Evolutionary conservation across 805 yeast species (phyloP), one percentile per base, ranked within the genome.

Genomic region (Myxozyma neotropica): DNA sequence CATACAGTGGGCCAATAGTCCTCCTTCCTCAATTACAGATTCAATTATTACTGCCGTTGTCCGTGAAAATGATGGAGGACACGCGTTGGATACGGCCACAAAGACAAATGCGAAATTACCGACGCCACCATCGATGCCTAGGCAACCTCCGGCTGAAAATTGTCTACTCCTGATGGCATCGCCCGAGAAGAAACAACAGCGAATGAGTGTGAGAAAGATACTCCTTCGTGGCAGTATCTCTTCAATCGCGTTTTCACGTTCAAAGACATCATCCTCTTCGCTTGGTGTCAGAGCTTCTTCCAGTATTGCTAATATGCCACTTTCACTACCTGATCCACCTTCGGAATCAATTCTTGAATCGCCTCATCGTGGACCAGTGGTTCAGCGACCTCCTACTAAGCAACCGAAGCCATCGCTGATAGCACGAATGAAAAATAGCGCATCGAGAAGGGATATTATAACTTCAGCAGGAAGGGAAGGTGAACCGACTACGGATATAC

Each of bases 1-100:
- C 12, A n/a, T 53, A 23, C 33, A 36, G 24, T 53, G 57, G 57
- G 57, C 57, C n/a, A 46, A 45, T 31, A 31, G 39, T 15, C 50
- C 50, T 21, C 35, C 35, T 13, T 26, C 48, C 10, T 27, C 50
- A 36, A 19, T 31, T 17, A 13, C 50, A 2, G 2, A 19, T n/a
- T 21, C 3, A 2, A 4, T 13, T 6, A 13, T 36, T 8, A 19
- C 33, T 6, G 38, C 50, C 26, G 26, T 26, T 15, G 6, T 27
- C 26, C 17, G 17, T 26, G 24, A 17, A 8, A 4, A 17, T 31
- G 38, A 31, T 5, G 15, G 19, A n/a, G n/a, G n/a, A n/a, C n/a
- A n/a, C n/a, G n/a, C n/a, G n/a, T n/a, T n/a, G n/a, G 7, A 7
- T 13, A 3, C 4, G 47, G 13, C 31, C 7, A 4, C 50, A 5